phyloP scores from a whole-genome alignment of 2,329 filamentous ascomycete species.

The Phialophora tarda region DNA sequence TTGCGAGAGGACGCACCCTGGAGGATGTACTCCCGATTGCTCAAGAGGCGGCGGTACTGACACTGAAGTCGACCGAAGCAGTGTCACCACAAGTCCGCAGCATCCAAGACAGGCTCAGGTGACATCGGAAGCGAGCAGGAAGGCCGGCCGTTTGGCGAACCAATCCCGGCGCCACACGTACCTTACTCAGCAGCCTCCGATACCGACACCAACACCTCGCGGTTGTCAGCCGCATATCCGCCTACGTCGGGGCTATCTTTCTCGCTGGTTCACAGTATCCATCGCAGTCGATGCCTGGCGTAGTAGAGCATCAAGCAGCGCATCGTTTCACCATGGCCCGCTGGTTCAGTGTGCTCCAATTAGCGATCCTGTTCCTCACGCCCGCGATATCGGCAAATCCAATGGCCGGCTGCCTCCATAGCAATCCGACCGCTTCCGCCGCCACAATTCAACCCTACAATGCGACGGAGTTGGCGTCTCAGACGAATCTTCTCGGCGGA shows the following conservation, averaged over 20 bases:
- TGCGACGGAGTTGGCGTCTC: not conserved
- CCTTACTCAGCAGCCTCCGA: conserved; percentile 20
- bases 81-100: conserved; percentile 54
- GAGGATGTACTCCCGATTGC: conserved; percentile 76
- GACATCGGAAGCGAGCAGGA: conserved; percentile 6
- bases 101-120: conserved; percentile 24
- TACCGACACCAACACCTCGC: conserved; percentile 1
- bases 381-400: conserved; percentile 5
- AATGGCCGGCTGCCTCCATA: not conserved
- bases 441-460: conserved; percentile 10
- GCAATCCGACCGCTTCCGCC: conserved; percentile 24
- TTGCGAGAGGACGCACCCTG: conserved; percentile 63
- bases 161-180: conserved; percentile 21
- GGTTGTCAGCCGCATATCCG: conserved; percentile 11
- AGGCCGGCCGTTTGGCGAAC: conserved; percentile 9
- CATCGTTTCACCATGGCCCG: conserved; percentile 12
- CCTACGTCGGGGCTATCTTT: conserved; percentile 10
- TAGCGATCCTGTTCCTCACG: conserved; percentile 10
- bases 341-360: not conserved
- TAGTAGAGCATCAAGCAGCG: not conserved
- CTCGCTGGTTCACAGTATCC: not conserved
- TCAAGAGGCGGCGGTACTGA: conserved; percentile 79
- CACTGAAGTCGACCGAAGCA: conserved; percentile 73
- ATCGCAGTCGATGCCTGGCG: conserved; percentile 3
- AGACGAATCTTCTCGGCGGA: conserved; percentile 5